Evolutionary conservation across 2,329 filamentous ascomycete species (phyloP).

Genomic region (Triangularia setosa): DNA sequence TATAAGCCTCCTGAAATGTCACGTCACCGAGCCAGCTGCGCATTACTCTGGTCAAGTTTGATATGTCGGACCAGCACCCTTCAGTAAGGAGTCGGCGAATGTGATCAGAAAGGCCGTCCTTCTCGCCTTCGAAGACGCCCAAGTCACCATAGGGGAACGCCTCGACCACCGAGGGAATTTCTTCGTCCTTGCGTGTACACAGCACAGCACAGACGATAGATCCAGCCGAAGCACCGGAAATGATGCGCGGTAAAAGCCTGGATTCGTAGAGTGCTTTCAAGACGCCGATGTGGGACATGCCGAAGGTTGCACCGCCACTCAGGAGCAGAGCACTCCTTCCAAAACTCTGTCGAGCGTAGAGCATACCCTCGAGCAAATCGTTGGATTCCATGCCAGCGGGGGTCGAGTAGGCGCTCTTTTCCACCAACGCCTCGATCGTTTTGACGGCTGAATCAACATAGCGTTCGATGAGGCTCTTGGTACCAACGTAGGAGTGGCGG

Average conservation of each 20-base stretch:
- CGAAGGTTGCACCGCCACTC: slow-evolving; percentile 83
- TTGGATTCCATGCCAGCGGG: slow-evolving; percentile 55
- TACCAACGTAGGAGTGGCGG: slow-evolving; percentile 78
- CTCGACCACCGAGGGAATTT: slow-evolving; percentile 66
- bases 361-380: slow-evolving; percentile 61
- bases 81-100: slow-evolving; percentile 72
- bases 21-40: slow-evolving; percentile 75
- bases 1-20: slow-evolving; percentile 94
- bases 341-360: slow-evolving; percentile 73
- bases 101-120: slow-evolving; percentile 64
- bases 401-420: slow-evolving; percentile 47
- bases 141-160: slow-evolving; percentile 77
- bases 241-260: slow-evolving; percentile 74
- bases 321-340: slow-evolving; percentile 79
- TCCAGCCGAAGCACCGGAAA: slow-evolving; percentile 82
- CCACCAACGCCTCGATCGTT: slow-evolving; percentile 69
- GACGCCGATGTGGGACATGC: slow-evolving; percentile 89
- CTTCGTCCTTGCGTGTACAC: slow-evolving; percentile 72
- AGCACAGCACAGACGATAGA: slow-evolving; percentile 81
- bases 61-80: slow-evolving; percentile 80
- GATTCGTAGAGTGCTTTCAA: slow-evolving; percentile 75
- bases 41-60: slow-evolving; percentile 78
- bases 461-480: slow-evolving; percentile 79
- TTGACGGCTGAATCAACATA: slow-evolving; percentile 78
- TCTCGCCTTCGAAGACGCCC: slow-evolving; percentile 66